Evolutionary conservation across 805 yeast species (phyloP), one percentile per base, ranked within the genome.

Genomic region (Saccharomycopsis sp.): DNA sequence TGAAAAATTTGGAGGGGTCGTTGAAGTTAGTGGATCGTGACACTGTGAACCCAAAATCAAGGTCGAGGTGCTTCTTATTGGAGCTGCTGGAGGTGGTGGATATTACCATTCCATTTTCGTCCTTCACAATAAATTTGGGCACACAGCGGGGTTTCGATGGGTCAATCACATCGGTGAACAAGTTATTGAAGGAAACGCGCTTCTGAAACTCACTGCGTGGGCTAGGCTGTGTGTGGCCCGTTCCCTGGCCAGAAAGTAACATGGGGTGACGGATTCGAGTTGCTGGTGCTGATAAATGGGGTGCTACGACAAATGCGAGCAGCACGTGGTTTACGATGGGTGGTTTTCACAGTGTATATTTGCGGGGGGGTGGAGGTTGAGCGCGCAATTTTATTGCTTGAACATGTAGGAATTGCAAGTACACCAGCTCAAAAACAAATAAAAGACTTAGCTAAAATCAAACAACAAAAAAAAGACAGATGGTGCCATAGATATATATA

Each of bases 1-100:
- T 61, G 56, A 58, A 61, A 24, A 61, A 59, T 29, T 52, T 59
- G 2, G 58, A 44, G 12, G 60, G 62, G 46, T 59, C 60, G 15
- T 15, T 24, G 9, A 47, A 24, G 24, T 41, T 52, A 15, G 54
- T 41, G 18, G 59, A 50, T 51, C 52, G 24, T 16, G 14, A 2
- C 12, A 57, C 56, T 18, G 34, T 23, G 47, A 53, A 61, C 16
- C 63, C 63, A 54, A 59, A 61, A 46, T 56, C 50, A 29, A 61
- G 44, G 46, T 61, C 63, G 7, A 58, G 24, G 9, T 48, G 16
- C 44, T 58, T 24, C 15, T 24, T 48, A 2, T 51, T 48, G 20
- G 15, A 4, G 20, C 15, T 9, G 5, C 37, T 53, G 20, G 24
- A 21, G 2, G 24, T 34, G n/a, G 16, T 41, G 15, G 53, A 51